Base-by-base conservation (phyloP, 371 early-diverging fungal species). In the Mucor saturninus region DNA sequence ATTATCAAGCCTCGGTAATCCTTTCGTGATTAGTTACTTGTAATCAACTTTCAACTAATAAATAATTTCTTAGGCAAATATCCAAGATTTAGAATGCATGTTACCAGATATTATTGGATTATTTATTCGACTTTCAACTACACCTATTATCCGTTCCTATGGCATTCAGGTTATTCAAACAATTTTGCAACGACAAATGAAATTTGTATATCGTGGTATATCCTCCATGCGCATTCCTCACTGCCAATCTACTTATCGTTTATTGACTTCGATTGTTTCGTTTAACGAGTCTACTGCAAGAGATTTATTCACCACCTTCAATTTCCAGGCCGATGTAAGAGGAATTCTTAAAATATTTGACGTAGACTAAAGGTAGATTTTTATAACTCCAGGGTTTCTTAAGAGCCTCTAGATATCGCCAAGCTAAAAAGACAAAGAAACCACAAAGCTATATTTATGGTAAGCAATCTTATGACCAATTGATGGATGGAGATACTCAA, bases 171-270 rank as follows among this genome's bases (percentile, higher is more conserved):
- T 80, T 28, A 71, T 71, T 6, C 74, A 77, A 57, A 68, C 74
- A 3, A 61, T 77, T 14, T 55, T 74, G 37, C 66, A 69, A 40
- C 46, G 69, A 56, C 77, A 70, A 15, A 84, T 95, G 80, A 95
- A 95, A 71, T 94, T 91, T 72, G 83, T 97, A 28, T 95, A 95
- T 71, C 84, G 92, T 31, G 95, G 93, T 35, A 83, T 97, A 80
- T 91, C 90, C 2, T 79, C 83, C 8, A 90, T 94, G 57, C 63
- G 74, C 52, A 68, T 76, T 50, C 75, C 77, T 37, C 73, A 75
- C 7, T 74, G 74, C 54, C 73, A 75, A 50, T 71, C 81, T 1
- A 75, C 74, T 8, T 76, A 76, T 56, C 64, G 69, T 15, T 54
- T 81, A 10, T 48, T 81, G 43, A 71, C 70, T 9, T 63, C 81